These are phyloP conservation scores for Globisporangium cylindrosporum DNA, from an alignment of 352 stramenopile species.

Conservation along the genomic window DNA sequence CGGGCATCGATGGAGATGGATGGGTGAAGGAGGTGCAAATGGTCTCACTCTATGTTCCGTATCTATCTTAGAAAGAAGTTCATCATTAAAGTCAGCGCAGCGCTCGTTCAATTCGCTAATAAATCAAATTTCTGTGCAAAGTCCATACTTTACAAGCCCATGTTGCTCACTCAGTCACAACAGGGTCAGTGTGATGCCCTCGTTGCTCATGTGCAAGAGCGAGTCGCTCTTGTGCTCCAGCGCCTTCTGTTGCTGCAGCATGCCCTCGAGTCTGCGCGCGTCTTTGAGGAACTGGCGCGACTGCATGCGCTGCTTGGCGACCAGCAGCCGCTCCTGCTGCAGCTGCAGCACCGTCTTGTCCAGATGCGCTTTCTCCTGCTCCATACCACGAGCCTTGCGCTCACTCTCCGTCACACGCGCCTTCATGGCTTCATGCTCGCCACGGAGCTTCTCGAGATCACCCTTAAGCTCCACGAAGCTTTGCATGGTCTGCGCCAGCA, in stretches of 20 bases:
- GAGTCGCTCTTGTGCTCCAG: slow-evolving; percentile 13
- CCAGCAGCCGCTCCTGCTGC: slow-evolving; percentile 62
- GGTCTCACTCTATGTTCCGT: slow-evolving; percentile 11
- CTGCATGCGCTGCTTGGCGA: slow-evolving; percentile 74
- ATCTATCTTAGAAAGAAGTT: slow-evolving; percentile 10
- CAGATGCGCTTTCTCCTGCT: slow-evolving; percentile 46
- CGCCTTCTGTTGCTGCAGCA: slow-evolving; percentile 54
- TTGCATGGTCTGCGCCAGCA: slow-evolving; percentile 37
- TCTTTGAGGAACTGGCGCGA: slow-evolving; percentile 73
- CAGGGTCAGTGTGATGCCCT: background rate
- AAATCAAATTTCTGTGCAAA: background rate
- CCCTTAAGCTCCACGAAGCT: slow-evolving; percentile 29
- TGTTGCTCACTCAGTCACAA: no score
- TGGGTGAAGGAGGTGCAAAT: background rate
- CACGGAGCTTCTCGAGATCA: slow-evolving; percentile 43
- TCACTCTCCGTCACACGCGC: slow-evolving; percentile 34
- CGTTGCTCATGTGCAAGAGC: background rate
- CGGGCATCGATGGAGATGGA: background rate
- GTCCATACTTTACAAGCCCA: background rate
- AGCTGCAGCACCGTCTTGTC: slow-evolving; percentile 52
- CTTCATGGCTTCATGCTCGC: slow-evolving; percentile 34
- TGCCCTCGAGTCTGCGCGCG: slow-evolving; percentile 55
- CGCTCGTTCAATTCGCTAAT: slow-evolving; percentile 2
- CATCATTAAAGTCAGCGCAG: background rate
- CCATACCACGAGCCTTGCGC: slow-evolving; percentile 27